Evolutionary conservation across 495 filamentous ascomycete genomes (phyloP), one percentile per base, ranked within the genome.

Genomic region (Xylaria bambusicola): DNA sequence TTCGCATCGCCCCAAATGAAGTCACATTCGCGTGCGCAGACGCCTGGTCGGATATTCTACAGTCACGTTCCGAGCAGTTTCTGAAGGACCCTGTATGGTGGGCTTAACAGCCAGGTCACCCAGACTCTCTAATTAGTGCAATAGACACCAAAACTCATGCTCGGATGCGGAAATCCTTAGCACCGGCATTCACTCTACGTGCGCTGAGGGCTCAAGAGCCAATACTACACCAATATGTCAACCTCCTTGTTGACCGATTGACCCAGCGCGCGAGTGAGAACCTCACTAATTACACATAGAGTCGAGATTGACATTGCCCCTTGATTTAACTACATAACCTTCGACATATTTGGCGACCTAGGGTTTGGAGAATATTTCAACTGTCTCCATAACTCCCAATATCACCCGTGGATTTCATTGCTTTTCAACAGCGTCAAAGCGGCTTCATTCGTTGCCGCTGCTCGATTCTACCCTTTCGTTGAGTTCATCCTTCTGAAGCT

Each of bases 321-420:
- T 8, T 79, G 74, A 80, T 77, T 76, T 51, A 82, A 83, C 57
- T 83, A 73, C 20, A 73, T 72, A 2, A 83, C 80, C 0, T 86
- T 87, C 62, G 83, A 88, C 57, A 77, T 87, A 48, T 80, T 86
- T 46, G 81, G 80, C 0, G 81, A 86, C 56, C 72, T 86, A 13
- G 70, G 76, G 1, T 84, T 84, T 55, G 79, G 77, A 0, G 78
- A 83, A 52, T 68, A 81, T 0, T 79, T 85, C 46, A 71, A 75
- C 40, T 79, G 76, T 52, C 73, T 86, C 5, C 60, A 79, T 15
- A 64, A 75, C 17, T 71, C 71, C 0, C 69, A 72, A 26, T 73
- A 78, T 52, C 75, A 79, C 55, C 66, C 62, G 2, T 85, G 77
- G 80, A 68, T 83, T 9, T 45, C 67, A 0, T 27, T 72, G 13